Percentiles rank a stretch among this genome's conserved stretches.
These are phyloP conservation scores for Globisporangium nunn DNA, from an alignment of 352 stramenopile species.

Conservation along the genomic window DNA sequence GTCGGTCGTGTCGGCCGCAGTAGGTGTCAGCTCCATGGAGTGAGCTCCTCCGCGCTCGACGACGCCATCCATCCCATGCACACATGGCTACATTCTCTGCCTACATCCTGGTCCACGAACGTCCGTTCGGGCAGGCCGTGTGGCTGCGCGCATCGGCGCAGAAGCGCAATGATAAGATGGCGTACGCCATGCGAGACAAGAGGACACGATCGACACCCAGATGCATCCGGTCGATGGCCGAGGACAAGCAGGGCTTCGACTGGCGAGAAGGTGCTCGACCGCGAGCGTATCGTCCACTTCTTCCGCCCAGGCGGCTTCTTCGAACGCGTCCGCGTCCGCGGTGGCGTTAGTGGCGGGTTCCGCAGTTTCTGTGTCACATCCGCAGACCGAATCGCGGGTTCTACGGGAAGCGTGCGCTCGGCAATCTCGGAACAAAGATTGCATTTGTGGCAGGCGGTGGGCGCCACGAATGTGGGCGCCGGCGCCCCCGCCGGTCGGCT, in stretches of 20 bases:
- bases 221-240: slow-evolving; percentile 46
- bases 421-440: too few species aligned
- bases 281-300: slow-evolving; percentile 42
- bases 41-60: background rate
- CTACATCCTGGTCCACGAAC: slow-evolving; percentile 56
- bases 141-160: slow-evolving; percentile 27
- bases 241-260: slow-evolving; percentile 33
- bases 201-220: slow-evolving; percentile 4
- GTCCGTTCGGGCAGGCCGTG: slow-evolving; percentile 46
- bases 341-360: too few species aligned
- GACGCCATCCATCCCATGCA: background rate
- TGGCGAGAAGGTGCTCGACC: slow-evolving; percentile 41
- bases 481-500: too few species aligned
- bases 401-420: too few species aligned
- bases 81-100: background rate
- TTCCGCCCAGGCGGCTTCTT: background rate
- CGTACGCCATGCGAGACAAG: background rate
- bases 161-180: background rate
- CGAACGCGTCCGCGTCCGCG: background rate
- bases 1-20: background rate
- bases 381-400: too few species aligned
- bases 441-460: too few species aligned
- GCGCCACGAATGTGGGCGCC: too few species aligned
- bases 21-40: background rate
- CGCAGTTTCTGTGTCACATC: too few species aligned